phyloP scores from a whole-genome alignment of 2,329 filamentous ascomycete species.

The Verticillium longisporum region DNA sequence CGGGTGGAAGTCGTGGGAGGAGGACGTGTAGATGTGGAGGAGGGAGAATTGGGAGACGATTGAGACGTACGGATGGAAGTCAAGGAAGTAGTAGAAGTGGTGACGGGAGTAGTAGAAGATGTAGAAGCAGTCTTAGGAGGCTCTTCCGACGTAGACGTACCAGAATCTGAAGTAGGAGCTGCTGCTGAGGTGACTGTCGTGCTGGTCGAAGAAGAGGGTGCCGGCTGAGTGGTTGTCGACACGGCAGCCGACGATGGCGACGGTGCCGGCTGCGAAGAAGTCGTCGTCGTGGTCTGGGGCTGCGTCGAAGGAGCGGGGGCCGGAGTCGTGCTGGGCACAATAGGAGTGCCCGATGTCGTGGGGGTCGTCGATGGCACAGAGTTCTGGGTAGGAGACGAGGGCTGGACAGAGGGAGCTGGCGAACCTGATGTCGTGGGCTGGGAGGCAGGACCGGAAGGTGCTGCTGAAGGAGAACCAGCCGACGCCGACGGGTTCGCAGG shows the following conservation, averaged over 20 bases:
- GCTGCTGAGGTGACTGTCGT: constrained; percentile 18
- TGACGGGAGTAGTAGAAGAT: constrained; percentile 12
- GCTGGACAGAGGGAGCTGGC: constrained; percentile 6
- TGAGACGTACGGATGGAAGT: constrained; percentile 11
- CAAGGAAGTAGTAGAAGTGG: constrained; percentile 9
- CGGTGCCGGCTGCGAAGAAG: constrained; percentile 1
- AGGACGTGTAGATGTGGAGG: constrained; percentile 14
- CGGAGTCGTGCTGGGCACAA: constrained; percentile 1
- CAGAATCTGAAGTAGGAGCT: constrained; percentile 19
- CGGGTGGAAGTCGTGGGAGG: constrained; percentile 3
- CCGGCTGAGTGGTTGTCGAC: constrained; percentile 7
- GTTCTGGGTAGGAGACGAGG: constrained; percentile 1
- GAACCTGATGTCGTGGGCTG: neutral
- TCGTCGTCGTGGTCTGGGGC: neutral
- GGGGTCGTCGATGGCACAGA: neutral
- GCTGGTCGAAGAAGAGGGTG: neutral
- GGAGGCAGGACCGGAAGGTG: neutral
- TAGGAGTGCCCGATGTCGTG: neutral
- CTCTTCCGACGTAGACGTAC: constrained; percentile 12
- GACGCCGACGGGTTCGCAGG: constrained; percentile 10
- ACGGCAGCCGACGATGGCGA: neutral
- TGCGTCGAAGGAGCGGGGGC: neutral
- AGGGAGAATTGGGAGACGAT: constrained; percentile 12
- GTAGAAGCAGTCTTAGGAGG: constrained; percentile 14
- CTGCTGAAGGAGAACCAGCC: constrained; percentile 6